Evolutionary conservation across 1,284 basidiomycete species (phyloP).

Genomic region (Malassezia cuniculi): DNA sequence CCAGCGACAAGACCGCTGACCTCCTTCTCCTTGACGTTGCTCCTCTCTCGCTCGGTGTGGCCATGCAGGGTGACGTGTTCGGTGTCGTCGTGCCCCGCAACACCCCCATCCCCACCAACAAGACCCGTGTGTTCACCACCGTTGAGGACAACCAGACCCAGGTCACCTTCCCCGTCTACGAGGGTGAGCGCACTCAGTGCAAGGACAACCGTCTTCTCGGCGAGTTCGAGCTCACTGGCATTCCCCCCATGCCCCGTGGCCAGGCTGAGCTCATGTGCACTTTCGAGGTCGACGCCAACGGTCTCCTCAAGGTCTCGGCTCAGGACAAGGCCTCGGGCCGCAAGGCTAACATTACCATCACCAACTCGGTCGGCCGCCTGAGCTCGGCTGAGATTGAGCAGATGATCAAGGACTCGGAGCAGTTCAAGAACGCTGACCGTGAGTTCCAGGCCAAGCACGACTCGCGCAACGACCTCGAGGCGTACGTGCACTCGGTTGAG

Average conservation of each 20-base stretch:
- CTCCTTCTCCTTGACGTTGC: slow-evolving; percentile 45
- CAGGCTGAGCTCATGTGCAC: slow-evolving; percentile 44
- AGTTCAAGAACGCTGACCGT: slow-evolving; percentile 44
- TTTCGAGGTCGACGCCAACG: slow-evolving; percentile 45
- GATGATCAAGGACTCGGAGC: slow-evolving; percentile 46
- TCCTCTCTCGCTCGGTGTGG: slow-evolving; percentile 45
- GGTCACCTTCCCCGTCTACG: slow-evolving; percentile 46
- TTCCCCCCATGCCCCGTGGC: slow-evolving; percentile 43
- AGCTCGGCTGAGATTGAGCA: slow-evolving; percentile 44
- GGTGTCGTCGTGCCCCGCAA: slow-evolving; percentile 44
- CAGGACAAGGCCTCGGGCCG: slow-evolving; percentile 43
- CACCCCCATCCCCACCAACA: slow-evolving; percentile 44
- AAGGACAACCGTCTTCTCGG: slow-evolving; percentile 46
- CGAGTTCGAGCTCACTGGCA: slow-evolving; percentile 45
- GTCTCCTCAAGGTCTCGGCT: slow-evolving; percentile 43
- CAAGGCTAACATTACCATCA: slow-evolving; percentile 46
- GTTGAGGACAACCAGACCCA: slow-evolving; percentile 46
- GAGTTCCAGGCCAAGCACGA: slow-evolving; percentile 46
- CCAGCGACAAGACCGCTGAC: slow-evolving; percentile 45
- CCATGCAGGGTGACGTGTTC: slow-evolving; percentile 45
- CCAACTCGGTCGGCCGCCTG: slow-evolving; percentile 44
- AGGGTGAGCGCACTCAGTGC: slow-evolving; percentile 46
- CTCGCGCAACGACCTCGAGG: slow-evolving; percentile 43
- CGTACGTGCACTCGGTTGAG: slow-evolving; percentile 44
- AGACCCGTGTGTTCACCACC: slow-evolving; percentile 45